Percentiles rank a stretch among this genome's conserved stretches.
Conservation (phyloP, 805 yeast species). For the Cyberlindnera euphorbiiphila region DNA sequence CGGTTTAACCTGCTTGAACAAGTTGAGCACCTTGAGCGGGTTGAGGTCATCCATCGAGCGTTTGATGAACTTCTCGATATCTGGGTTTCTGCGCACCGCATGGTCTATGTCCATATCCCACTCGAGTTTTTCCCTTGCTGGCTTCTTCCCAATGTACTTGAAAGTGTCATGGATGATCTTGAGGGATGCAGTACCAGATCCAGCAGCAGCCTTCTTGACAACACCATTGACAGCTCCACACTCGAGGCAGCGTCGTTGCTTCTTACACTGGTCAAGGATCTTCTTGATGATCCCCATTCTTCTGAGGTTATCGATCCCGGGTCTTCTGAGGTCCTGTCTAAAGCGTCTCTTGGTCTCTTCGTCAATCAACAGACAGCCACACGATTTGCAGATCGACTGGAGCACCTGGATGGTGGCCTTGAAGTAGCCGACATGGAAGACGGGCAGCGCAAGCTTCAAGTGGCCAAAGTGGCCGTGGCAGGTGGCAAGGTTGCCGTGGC, state of each 20-base stretch:
- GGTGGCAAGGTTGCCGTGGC: slow-evolving; percentile 86
- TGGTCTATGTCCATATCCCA: slow-evolving; percentile 87
- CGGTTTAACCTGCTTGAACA: slow-evolving; percentile 82
- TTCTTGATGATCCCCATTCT: slow-evolving; percentile 85
- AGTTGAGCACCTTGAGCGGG: slow-evolving; percentile 81
- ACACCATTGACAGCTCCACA: slow-evolving; percentile 95
- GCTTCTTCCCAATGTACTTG: slow-evolving; percentile 91
- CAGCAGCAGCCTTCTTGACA: slow-evolving; percentile 91
- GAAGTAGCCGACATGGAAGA: slow-evolving; percentile 96
- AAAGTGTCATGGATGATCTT: slow-evolving; percentile 94
- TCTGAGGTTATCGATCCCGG: slow-evolving; percentile 84
- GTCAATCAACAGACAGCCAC: slow-evolving; percentile 74
- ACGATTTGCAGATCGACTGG: slow-evolving; percentile 87
- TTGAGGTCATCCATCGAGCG: slow-evolving; percentile 91
- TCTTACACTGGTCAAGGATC: slow-evolving; percentile 88
- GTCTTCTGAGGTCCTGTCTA: slow-evolving; percentile 75
- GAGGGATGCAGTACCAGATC: slow-evolving; percentile 88
- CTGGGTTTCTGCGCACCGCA: slow-evolving; percentile 75
- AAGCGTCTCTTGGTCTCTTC: slow-evolving; percentile 68
- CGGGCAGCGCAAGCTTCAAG: slow-evolving; percentile 87
- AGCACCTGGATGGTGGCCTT: slow-evolving; percentile 83
- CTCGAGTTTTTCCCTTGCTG: slow-evolving; percentile 73
- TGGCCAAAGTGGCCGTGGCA: slow-evolving; percentile 99
- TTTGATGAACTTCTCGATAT: slow-evolving; percentile 79
- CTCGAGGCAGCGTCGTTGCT: slow-evolving; percentile 83